Percentiles rank a stretch among this genome's conserved stretches.
phyloP scores from a whole-genome alignment of 306 rosid genomes.

The Pueraria montana region DNA sequence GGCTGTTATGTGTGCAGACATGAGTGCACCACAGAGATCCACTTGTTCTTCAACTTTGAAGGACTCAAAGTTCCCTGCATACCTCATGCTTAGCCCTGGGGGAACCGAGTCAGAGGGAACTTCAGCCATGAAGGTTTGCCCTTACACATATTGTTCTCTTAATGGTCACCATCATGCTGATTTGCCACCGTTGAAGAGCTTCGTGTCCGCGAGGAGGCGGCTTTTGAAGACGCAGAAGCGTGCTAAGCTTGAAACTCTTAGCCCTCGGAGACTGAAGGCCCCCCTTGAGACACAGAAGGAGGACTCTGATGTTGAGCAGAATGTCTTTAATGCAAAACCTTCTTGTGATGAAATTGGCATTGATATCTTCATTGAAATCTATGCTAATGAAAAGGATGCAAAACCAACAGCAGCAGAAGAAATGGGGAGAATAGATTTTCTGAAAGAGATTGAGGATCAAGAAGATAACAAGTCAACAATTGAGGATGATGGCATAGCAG shows the following conservation, averaged over 20 bases:
- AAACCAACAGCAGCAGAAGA: slow-evolving; percentile 32
- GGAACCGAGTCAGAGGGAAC: slow-evolving; percentile 87
- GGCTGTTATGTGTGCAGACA: slow-evolving; percentile 62
- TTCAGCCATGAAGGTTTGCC: slow-evolving; percentile 84
- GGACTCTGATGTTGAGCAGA: slow-evolving; percentile 43
- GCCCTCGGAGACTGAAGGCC: slow-evolving; percentile 55
- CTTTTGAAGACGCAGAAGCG: slow-evolving; percentile 72
- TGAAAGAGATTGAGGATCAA: slow-evolving; percentile 39
- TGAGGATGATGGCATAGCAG: slow-evolving; percentile 34
- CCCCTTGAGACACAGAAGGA: slow-evolving; percentile 43
- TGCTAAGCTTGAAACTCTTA: slow-evolving; percentile 51
- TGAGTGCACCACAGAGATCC: slow-evolving; percentile 61
- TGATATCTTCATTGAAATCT: slow-evolving; percentile 74
- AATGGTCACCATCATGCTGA: slow-evolving; percentile 83
- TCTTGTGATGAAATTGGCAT: slow-evolving; percentile 46
- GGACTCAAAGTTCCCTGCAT: slow-evolving; percentile 78
- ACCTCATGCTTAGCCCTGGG: slow-evolving; percentile 72
- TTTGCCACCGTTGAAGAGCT: slow-evolving; percentile 82
- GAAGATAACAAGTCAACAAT: slow-evolving; percentile 27
- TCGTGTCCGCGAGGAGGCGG: slow-evolving; percentile 78
- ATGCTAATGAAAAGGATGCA: slow-evolving; percentile 48
- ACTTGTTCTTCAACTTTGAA: slow-evolving; percentile 95
- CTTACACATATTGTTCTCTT: slow-evolving; percentile 89
- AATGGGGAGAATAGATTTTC: slow-evolving; percentile 4
- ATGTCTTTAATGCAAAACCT: slow-evolving; percentile 38